Conservation (phyloP, 768 basidiomycete species). For the Cyclocybe aegerita region DNA sequence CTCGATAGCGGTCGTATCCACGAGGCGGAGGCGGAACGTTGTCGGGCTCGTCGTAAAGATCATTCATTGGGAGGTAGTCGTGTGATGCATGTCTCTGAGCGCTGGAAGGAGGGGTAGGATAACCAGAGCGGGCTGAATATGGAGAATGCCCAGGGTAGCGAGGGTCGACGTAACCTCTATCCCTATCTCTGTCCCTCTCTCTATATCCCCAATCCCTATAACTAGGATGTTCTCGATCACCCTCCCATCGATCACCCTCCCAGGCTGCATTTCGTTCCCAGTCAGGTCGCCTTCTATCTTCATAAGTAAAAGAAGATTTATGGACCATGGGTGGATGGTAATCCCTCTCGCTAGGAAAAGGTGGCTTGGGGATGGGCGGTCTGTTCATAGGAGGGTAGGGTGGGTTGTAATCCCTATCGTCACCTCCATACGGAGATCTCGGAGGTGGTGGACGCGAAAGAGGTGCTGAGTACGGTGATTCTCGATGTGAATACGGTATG, state of each 20-base stretch:
- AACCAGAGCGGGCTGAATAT: slow-evolving; percentile 1
- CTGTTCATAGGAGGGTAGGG: slow-evolving; percentile 1
- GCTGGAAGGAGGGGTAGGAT: slow-evolving; percentile 10
- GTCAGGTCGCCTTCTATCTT: slow-evolving; percentile 8
- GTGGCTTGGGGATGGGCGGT: slow-evolving; percentile 1
- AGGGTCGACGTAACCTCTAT: background rate
- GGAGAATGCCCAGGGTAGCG: background rate
- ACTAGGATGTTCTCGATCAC: slow-evolving; percentile 2
- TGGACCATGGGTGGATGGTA: slow-evolving; percentile 11
- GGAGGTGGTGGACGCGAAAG: slow-evolving; percentile 6
- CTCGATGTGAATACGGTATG: background rate
- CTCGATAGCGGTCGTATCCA: background rate
- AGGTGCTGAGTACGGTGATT: background rate
- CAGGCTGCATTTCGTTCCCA: slow-evolving; percentile 14
- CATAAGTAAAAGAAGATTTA: slow-evolving; percentile 16
- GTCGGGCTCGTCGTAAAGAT: slow-evolving; percentile 18
- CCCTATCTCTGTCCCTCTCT: slow-evolving; percentile 1
- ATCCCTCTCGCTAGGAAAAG: slow-evolving; percentile 4
- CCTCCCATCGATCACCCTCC: slow-evolving; percentile 6
- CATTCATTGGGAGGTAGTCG: slow-evolving; percentile 15
- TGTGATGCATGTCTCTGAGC: slow-evolving; percentile 11
- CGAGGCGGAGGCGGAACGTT: background rate
- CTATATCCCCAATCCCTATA: slow-evolving; percentile 3
- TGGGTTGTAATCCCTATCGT: slow-evolving; percentile 15
- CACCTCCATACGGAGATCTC: background rate